A percentile compares a stretch with the other conserved stretches of the same genome.
phyloP scores from a whole-genome alignment of 495 filamentous ascomycete species.

The Achaetomiella virescens region DNA sequence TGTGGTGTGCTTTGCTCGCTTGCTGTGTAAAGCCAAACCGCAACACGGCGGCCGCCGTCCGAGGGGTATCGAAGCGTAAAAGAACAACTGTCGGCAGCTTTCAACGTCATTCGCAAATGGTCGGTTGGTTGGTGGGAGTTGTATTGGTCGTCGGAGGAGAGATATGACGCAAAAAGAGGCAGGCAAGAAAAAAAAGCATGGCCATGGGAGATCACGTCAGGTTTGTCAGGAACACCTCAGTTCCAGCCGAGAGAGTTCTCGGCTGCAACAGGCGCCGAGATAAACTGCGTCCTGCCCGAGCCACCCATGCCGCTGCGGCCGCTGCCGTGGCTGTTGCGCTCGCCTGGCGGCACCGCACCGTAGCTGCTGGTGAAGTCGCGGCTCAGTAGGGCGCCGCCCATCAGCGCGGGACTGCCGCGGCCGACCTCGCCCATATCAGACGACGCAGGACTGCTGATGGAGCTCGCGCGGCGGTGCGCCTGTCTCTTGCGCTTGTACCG shows the following conservation, averaged over 20 bases:
- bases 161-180: constrained; percentile 6
- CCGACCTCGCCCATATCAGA: constrained; percentile 50
- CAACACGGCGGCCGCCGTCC: constrained; percentile 26
- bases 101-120: constrained; percentile 1
- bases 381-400: constrained; percentile 48
- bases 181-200: constrained; percentile 17
- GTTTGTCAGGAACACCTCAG: constrained; percentile 39
- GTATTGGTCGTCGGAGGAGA: not conserved
- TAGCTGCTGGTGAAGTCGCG: constrained; percentile 44
- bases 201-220: constrained; percentile 26
- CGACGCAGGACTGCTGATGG: constrained; percentile 42
- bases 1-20: not conserved
- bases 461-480: constrained; percentile 71
- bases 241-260: constrained; percentile 99
- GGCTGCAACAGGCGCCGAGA: constrained; percentile 82
- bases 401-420: constrained; percentile 52
- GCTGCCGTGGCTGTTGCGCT: constrained; percentile 42
- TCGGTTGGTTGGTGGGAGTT: not conserved
- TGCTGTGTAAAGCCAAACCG: constrained; percentile 1
- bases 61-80: constrained; percentile 49
- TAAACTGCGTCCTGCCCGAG: constrained; percentile 64
- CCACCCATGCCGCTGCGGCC: constrained; percentile 64
- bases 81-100: constrained; percentile 13
- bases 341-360: constrained; percentile 39
- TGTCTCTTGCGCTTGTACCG: constrained; percentile 85